phyloP scores from a whole-genome alignment of 2,329 filamentous ascomycete genomes.

The Fusarium sp. region DNA sequence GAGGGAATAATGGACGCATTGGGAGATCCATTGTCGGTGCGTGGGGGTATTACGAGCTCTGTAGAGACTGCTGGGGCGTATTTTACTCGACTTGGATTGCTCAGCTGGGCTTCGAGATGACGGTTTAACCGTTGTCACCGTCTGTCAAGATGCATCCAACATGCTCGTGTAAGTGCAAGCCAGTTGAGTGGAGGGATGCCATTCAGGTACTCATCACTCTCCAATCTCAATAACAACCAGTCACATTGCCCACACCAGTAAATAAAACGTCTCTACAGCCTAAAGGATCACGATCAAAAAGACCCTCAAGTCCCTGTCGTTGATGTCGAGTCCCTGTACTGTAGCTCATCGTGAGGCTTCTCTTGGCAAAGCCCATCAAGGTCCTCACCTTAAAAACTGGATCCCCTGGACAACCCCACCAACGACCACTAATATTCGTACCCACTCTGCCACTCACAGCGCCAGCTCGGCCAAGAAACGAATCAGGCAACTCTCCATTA shows the following conservation, averaged over 20 bases:
- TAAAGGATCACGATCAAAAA: not conserved
- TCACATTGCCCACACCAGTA: not conserved
- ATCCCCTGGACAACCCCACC: conserved; percentile 1
- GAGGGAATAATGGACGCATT: not conserved
- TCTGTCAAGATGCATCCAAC: not conserved
- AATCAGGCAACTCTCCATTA: conserved; percentile 4
- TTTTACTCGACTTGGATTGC: not conserved
- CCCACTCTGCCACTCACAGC: not conserved
- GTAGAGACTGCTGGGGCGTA: not conserved
- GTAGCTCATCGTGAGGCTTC: conserved; percentile 14
- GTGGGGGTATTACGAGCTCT: conserved; percentile 9
- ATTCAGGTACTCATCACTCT: not conserved
- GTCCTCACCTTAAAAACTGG: conserved; percentile 39
- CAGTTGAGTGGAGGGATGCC: not conserved
- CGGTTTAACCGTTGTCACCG: not conserved
- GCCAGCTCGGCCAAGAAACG: not conserved
- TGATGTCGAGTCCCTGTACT: not conserved
- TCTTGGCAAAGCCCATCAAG: conserved; percentile 38
- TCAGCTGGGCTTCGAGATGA: not conserved
- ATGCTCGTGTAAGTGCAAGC: not conserved
- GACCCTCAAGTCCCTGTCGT: not conserved
- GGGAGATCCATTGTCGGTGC: not conserved
- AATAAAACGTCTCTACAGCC: not conserved
- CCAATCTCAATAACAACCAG: not conserved
- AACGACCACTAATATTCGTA: not conserved